Evolutionary conservation across 2,329 filamentous ascomycete species (phyloP).

Genomic region (Rutstroemia sp.): DNA sequence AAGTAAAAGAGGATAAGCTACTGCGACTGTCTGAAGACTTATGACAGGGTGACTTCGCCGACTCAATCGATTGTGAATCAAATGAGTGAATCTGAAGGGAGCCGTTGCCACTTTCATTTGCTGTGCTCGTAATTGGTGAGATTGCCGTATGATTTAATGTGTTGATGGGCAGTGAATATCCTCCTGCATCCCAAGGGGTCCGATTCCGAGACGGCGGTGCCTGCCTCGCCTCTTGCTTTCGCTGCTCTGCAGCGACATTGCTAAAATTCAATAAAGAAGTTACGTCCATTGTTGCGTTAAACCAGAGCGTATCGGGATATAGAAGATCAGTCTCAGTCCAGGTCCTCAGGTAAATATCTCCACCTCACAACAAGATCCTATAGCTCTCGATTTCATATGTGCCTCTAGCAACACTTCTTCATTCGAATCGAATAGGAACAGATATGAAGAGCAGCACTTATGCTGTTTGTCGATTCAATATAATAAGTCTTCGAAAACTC

Average conservation of each 20-base stretch:
- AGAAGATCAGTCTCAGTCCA: neutral
- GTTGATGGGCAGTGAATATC: conserved; percentile 30
- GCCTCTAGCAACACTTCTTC: neutral
- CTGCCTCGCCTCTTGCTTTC: conserved; percentile 12
- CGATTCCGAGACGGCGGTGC: conserved; percentile 22
- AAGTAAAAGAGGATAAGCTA: conserved; percentile 29
- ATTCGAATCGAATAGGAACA: neutral
- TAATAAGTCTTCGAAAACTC: neutral
- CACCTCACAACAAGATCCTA: conserved; percentile 4
- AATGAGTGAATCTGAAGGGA: conserved; percentile 11
- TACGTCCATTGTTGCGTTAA: conserved; percentile 28
- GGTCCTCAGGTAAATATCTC: neutral
- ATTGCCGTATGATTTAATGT: conserved; percentile 13
- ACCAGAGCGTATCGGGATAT: neutral
- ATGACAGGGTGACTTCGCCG: conserved; percentile 23
- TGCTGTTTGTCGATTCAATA: conserved; percentile 5
- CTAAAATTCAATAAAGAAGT: conserved; percentile 28
- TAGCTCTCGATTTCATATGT: neutral
- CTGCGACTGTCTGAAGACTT: conserved; percentile 29
- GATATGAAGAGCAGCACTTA: neutral
- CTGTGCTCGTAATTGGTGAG: neutral
- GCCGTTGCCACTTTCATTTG: neutral
- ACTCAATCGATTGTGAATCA: conserved; percentile 15
- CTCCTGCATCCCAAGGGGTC: conserved; percentile 31
- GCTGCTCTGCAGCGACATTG: conserved; percentile 25